Evolutionary conservation across 768 basidiomycete species (phyloP).

Genomic region (Tylopilus sp.): DNA sequence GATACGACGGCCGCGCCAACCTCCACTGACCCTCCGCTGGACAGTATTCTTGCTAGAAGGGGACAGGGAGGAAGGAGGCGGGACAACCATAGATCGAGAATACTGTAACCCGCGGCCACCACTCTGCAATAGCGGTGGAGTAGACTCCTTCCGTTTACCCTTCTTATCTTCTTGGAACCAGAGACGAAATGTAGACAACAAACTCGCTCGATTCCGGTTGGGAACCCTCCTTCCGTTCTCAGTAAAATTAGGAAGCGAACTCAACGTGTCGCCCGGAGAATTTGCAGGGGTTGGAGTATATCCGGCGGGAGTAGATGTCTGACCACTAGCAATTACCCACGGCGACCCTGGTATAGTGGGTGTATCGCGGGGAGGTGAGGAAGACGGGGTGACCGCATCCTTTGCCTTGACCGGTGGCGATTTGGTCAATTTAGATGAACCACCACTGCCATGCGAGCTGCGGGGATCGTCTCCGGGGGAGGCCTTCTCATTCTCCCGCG

Average conservation of each 20-base stretch:
- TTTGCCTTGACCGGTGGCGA: constrained; percentile 59
- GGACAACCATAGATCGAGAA: constrained; percentile 24
- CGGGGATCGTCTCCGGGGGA: constrained; percentile 55
- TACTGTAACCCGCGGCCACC: constrained; percentile 21
- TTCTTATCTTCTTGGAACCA: constrained; percentile 94
- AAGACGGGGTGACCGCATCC: constrained; percentile 42
- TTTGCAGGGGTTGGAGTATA: constrained; percentile 45
- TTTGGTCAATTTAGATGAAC: constrained; percentile 60
- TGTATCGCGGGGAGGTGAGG: constrained; percentile 46
- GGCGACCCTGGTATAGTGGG: constrained; percentile 55
- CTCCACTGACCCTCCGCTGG: constrained; percentile 51
- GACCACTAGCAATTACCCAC: constrained; percentile 61
- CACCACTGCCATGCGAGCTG: constrained; percentile 59
- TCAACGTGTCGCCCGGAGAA: constrained; percentile 53
- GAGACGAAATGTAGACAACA: constrained; percentile 80
- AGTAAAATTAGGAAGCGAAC: constrained; percentile 40
- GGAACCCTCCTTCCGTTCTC: constrained; percentile 36
- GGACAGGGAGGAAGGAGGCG: constrained; percentile 26
- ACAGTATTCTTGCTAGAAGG: constrained; percentile 35
- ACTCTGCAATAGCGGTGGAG: constrained; percentile 17
- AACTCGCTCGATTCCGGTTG: constrained; percentile 67
- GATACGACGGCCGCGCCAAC: constrained; percentile 46
- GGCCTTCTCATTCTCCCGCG: constrained; percentile 40
- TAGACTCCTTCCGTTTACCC: constrained; percentile 69
- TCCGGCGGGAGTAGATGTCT: constrained; percentile 35